Conservation (phyloP, 495 filamentous ascomycete species). For the Glonium stellatum region DNA sequence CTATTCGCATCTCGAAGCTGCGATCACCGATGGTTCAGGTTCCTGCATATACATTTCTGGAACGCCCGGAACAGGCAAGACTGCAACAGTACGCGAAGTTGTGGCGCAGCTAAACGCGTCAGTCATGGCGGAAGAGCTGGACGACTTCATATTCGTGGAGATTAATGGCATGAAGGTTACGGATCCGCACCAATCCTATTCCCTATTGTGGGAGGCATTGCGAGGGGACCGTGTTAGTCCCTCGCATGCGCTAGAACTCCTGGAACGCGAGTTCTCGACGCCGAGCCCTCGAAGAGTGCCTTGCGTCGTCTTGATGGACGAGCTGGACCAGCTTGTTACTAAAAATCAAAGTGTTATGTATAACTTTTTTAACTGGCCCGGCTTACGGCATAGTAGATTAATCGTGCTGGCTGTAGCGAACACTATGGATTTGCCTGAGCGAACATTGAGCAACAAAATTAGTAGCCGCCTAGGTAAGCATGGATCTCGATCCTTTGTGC, state of each 20-base stretch:
- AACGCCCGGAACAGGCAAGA: slow-evolving; percentile 97
- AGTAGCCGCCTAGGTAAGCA: slow-evolving; percentile 68
- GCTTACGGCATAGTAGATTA: slow-evolving; percentile 76
- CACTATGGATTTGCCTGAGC: slow-evolving; percentile 97
- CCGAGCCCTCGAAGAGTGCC: slow-evolving; percentile 86
- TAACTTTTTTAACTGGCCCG: slow-evolving; percentile 99
- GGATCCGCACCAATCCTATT: slow-evolving; percentile 94
- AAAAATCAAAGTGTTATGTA: slow-evolving; percentile 99
- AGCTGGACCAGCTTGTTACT: slow-evolving; percentile 95
- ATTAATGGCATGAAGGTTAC: slow-evolving; percentile 99
- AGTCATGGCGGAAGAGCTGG: slow-evolving; percentile 82
- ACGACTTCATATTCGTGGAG: slow-evolving; percentile 98
- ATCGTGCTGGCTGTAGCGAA: slow-evolving; percentile 98
- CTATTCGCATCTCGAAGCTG: slow-evolving; percentile 86
- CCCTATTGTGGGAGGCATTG: slow-evolving; percentile 90
- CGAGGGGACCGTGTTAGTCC: slow-evolving; percentile 89
- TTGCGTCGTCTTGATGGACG: slow-evolving; percentile 98
- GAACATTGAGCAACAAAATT: slow-evolving; percentile 97
- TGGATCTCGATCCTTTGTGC: slow-evolving; percentile 14
- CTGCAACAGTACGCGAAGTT: slow-evolving; percentile 93
- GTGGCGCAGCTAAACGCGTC: slow-evolving; percentile 79
- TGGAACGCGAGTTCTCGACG: slow-evolving; percentile 85
- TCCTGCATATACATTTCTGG: slow-evolving; percentile 99
- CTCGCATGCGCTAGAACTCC: slow-evolving; percentile 79
- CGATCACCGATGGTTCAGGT: slow-evolving; percentile 87